Base-by-base conservation (phyloP, 208 protist species). In the Leptomonas seymouri region DNA sequence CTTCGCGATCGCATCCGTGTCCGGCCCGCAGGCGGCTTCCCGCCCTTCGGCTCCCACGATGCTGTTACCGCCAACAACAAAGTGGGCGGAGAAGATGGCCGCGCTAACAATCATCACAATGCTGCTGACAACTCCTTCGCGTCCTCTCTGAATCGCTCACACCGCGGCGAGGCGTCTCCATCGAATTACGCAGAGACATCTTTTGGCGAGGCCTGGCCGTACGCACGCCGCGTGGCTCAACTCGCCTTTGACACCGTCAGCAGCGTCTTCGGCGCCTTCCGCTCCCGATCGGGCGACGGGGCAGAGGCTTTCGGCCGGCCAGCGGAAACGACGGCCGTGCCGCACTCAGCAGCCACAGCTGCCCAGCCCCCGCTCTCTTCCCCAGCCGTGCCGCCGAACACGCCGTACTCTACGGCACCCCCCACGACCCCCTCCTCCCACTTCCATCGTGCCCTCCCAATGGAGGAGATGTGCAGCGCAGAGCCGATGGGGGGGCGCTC, bases 1-100 rank as follows among this genome's bases (percentile, higher is more conserved):
- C 61, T 66, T 27, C 71, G 71, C 42, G 60, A 76, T 60, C 71
- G 71, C 48, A 76, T 76, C 42, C 71, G 71, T 41, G 71, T 76
- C 60, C 71, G 71, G 15, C 71, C 71, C 3, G 54, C 71, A 3
- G 55, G 56, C 34, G 36, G 63, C 49, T 41, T 34, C 25, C 42
- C 53, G 9, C 49, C 48, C 6, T 25, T 30, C 53, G 31, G 15
- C 34, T 14, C 61, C 27, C 18, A 9, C 42, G 28, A 56, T 28
- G 9, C n/a, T n/a, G n/a, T 7, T 27, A 12, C 21, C 34, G 4
- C 5, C 56, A 14, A 34, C 41, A 8, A 23, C 56, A 49, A 23
- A n/a, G 4, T 45, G 16, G 41, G 49, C 34, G 25, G 34, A 11
- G 55, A 60, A 8, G 5, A 42, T 34, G 31, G 9, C 7, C n/a